Conservation (phyloP, 257 asterid genomes). For the Handroanthus guayacan region DNA sequence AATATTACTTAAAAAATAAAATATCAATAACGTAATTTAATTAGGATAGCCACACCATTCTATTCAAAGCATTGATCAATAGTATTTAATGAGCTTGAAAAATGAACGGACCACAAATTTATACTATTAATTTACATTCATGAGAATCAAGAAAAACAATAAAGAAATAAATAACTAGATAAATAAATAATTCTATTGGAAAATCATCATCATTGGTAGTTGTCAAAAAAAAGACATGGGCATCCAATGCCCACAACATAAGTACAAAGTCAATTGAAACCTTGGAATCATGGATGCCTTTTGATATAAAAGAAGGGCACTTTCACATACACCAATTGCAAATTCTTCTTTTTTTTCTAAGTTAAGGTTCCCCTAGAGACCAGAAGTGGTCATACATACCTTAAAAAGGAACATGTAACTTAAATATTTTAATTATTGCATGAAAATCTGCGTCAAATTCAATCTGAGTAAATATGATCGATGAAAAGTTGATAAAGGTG, state of each 20-base stretch:
- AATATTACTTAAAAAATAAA: too few relatives aligned
- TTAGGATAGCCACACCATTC: too few relatives aligned
- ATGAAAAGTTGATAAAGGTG: background rate
- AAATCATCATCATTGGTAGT: background rate
- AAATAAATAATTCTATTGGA: background rate
- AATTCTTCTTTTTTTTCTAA: background rate
- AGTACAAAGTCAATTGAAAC: conserved; percentile 8
- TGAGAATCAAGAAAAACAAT: too few relatives aligned
- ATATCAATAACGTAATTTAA: too few relatives aligned
- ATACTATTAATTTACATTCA: too few relatives aligned
- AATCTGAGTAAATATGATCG: background rate
- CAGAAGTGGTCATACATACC: background rate
- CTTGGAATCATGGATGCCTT: conserved; percentile 24
- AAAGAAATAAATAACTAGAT: background rate
- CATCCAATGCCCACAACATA: conserved; percentile 13
- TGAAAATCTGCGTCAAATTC: too few relatives aligned
- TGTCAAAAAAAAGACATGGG: conserved; percentile 18
- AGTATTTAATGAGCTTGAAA: too few relatives aligned
- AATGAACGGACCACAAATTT: too few relatives aligned
- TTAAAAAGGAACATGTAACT: background rate
- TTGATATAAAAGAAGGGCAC: conserved; percentile 20
- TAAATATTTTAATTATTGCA: background rate
- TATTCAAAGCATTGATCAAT: too few relatives aligned
- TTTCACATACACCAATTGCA: conserved; percentile 10
- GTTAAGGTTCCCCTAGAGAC: background rate